These are phyloP conservation scores for Thuidium tamariscinum DNA, from an alignment of 225 moss, liverwort and hornwort species.

Conservation along the genomic window DNA sequence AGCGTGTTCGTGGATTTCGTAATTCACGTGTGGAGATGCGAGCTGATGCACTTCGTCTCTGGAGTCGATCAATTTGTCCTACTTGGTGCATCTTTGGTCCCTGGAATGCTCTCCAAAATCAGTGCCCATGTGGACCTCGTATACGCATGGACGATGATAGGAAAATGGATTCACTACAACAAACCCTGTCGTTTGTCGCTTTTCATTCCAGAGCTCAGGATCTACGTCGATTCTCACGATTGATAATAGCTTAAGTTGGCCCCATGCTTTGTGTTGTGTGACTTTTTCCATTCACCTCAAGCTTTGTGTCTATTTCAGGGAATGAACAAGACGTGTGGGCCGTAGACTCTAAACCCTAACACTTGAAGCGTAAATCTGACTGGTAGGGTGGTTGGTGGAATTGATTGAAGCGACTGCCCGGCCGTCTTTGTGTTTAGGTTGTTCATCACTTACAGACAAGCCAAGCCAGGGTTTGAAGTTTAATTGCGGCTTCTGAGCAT, in stretches of 20 bases:
- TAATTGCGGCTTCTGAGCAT: background rate
- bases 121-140: background rate
- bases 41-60: background rate
- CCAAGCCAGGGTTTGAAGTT: conserved; percentile 9
- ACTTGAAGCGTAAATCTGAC: too few species aligned
- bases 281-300: too few species aligned
- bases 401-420: background rate
- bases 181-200: too few species aligned
- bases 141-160: background rate
- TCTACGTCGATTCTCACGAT: too few species aligned
- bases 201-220: too few species aligned
- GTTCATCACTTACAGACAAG: background rate
- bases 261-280: too few species aligned
- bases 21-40: background rate
- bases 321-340: too few species aligned
- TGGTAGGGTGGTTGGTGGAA: background rate
- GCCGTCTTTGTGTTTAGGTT: background rate
- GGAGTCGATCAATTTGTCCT: background rate
- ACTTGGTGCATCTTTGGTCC: background rate
- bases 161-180: background rate
- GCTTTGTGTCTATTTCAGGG: too few species aligned
- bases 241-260: too few species aligned
- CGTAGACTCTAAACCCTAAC: too few species aligned
- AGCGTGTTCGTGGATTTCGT: background rate
- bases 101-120: background rate